Conservation (phyloP, 106 monocot species). For the Agapanthus africanus region DNA sequence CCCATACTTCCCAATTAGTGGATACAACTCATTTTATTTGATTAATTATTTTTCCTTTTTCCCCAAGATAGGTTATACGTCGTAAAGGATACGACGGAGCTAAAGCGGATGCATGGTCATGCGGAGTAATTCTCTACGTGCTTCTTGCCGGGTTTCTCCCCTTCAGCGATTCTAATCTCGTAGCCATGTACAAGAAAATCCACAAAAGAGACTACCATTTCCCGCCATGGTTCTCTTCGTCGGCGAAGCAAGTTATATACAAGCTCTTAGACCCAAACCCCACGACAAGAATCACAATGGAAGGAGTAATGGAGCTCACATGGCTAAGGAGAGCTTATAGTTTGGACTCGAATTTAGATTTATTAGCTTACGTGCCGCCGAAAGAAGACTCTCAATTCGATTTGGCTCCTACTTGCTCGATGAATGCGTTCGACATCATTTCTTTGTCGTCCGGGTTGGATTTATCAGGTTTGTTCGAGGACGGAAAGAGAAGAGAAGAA, state of each 20-base stretch:
- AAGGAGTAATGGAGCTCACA: constrained; percentile 18
- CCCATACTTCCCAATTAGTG: too few relatives aligned
- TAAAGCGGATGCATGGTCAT: too few relatives aligned
- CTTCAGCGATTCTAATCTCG: constrained; percentile 45
- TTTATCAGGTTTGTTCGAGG: constrained; percentile 32
- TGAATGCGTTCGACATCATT: constrained; percentile 48
- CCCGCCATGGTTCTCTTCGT: constrained; percentile 37
- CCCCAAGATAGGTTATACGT: too few relatives aligned
- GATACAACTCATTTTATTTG: too few relatives aligned
- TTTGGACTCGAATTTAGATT: not conserved
- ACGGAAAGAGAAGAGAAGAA: constrained; percentile 2
- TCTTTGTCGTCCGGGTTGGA: constrained; percentile 30
- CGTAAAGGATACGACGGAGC: too few relatives aligned
- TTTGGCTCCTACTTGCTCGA: constrained; percentile 10
- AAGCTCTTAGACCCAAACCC: constrained; percentile 55
- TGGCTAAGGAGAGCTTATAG: constrained; percentile 27
- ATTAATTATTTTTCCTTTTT: too few relatives aligned
- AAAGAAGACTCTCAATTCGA: not conserved
- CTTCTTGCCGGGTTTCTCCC: constrained; percentile 42
- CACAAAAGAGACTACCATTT: constrained; percentile 27
- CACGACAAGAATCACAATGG: constrained; percentile 30
- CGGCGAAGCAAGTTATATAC: constrained; percentile 21
- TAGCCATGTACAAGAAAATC: constrained; percentile 31
- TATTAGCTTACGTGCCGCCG: not conserved
- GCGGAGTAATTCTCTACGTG: too few relatives aligned